Conservation (phyloP, 495 filamentous ascomycete genomes). For the Tuber umbilicatum region DNA sequence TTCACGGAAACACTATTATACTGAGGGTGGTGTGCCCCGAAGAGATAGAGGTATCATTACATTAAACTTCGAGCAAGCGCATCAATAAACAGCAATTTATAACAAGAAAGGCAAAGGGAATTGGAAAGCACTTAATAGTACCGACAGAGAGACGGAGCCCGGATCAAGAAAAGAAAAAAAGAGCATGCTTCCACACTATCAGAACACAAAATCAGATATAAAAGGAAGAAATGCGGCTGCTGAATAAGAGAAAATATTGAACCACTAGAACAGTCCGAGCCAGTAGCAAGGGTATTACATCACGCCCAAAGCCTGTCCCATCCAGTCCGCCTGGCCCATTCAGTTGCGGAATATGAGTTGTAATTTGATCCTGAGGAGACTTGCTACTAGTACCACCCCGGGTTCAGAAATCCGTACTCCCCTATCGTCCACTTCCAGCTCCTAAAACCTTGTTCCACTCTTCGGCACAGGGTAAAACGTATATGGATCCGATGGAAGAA, state of each 20-base stretch:
- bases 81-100: not conserved
- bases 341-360: too few species aligned
- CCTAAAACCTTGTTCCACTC: not conserved
- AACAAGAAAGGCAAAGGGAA: not conserved
- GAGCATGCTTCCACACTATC: not conserved
- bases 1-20: not conserved
- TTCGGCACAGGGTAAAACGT: not conserved
- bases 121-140: too few species aligned
- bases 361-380: not conserved
- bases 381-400: too few species aligned
- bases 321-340: too few species aligned
- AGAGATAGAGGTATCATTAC: not conserved
- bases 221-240: not conserved
- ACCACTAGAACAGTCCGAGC: not conserved
- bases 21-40: not conserved
- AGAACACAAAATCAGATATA: not conserved
- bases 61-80: not conserved
- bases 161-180: not conserved
- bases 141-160: not conserved
- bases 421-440: not conserved
- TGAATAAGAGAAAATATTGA: not conserved
- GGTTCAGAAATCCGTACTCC: not conserved
- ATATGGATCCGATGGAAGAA: not conserved
- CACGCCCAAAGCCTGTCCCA: not conserved
- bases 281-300: not conserved